Base-by-base conservation (phyloP, 2,329 filamentous ascomycete genomes). In the Ceratocystiopsis sp. region DNA sequence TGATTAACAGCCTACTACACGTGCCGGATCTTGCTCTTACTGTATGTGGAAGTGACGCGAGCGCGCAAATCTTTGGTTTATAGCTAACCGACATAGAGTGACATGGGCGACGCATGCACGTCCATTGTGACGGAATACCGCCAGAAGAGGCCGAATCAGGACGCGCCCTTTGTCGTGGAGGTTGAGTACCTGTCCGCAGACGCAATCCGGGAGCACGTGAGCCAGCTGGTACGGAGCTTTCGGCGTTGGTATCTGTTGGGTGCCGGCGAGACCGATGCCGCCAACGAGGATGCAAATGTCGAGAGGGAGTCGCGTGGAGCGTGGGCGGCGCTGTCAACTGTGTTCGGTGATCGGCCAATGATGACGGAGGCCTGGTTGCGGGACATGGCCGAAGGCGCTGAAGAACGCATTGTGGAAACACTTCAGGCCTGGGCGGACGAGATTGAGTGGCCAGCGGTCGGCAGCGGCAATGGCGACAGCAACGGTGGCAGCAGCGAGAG, bases 241-340 rank as follows among this genome's bases (percentile, higher is more conserved):
- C 49, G 57, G 12, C 53, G 54, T 38, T 35, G 56, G 7, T 59
- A 51, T 25, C 52, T 57, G 17, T 51, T 52, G 2, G 43, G 42
- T 0, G 46, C 52, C 4, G 49, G 54, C 33, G 50, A 49, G 10
- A 42, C 51, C 15, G 38, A 46, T 0, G 52, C 50, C 1, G 45
- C 50, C 4, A 46, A 46, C 11, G 46, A 51, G 11, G 55, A 59
- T 4, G 46, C 42, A 25, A 46, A 46, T 4, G 55, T 50, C 18
- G 46, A 52, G 42, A 43, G 49, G 18, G 52, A 58, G 43, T 60
- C 59, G 1, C 53, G 51, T n/a, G 48, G 72, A 59, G 53, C 68
- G 56, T 45, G 66, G 64, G 52, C 53, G 52, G 50, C 62, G 49
- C 42, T 63, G 21, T 41, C 57, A 42, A 51, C 61, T 40, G 54